A percentile compares a stretch with the other conserved stretches of the same genome.
These are phyloP conservation scores for Saccharomyces hybrid DNA, from an alignment of 1,139 yeast genomes.

Conservation along the genomic window DNA sequence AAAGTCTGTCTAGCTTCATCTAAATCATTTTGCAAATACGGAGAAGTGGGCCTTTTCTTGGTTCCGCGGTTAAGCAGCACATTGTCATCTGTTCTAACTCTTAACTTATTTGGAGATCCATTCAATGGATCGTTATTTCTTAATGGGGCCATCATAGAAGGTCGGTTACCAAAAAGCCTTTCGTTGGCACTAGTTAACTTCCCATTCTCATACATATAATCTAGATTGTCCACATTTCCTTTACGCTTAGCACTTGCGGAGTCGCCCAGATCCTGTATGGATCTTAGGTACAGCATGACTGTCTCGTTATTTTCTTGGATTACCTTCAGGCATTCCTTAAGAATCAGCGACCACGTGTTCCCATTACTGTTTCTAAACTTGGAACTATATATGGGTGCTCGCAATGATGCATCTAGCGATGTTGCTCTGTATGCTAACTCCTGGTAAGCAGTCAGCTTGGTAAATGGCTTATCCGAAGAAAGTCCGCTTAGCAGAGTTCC, in stretches of 20 bases:
- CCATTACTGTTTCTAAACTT: conserved; percentile 36
- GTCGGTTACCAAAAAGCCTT: conserved; percentile 23
- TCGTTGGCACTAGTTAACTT: conserved; percentile 8
- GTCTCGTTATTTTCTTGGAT: conserved; percentile 33
- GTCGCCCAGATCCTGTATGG: conserved; percentile 12
- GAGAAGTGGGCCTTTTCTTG: conserved; percentile 10
- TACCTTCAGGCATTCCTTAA: conserved; percentile 52
- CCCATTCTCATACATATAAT: background rate
- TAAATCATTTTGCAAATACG: conserved; percentile 6
- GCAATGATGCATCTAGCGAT: conserved; percentile 40
- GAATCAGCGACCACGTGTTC: conserved; percentile 49
- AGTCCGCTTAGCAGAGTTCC: conserved; percentile 71
- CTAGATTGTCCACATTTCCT: background rate
- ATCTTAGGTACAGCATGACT: conserved; percentile 23
- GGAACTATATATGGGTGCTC: conserved; percentile 49
- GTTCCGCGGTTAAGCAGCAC: conserved; percentile 2
- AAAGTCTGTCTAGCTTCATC: conserved; percentile 13
- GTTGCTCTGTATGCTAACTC: conserved; percentile 59
- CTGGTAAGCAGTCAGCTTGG: conserved; percentile 64
- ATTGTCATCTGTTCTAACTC: background rate
- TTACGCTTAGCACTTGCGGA: background rate
- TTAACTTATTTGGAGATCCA: background rate
- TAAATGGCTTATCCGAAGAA: conserved; percentile 46
- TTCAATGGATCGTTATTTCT: background rate
- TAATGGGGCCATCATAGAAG: conserved; percentile 9